Percentiles rank a stretch among this genome's conserved stretches.
Conservation (phyloP, 768 basidiomycete genomes). For the Glaciozyma antarctica region DNA sequence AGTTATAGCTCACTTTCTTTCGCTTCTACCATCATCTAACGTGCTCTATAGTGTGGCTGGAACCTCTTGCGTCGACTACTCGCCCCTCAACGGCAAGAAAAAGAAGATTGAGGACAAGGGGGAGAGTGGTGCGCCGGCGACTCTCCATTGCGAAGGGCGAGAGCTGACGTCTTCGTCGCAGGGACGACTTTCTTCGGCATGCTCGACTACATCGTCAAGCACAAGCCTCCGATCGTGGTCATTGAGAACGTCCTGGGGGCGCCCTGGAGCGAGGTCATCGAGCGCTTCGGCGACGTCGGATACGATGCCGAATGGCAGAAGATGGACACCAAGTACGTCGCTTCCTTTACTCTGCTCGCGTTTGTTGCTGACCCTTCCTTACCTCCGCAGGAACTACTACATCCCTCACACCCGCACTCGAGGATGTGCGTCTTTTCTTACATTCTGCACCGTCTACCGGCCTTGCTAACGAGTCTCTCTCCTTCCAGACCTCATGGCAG, state of each 20-base stretch:
- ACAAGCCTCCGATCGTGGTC: conserved; percentile 82
- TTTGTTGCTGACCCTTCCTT: not conserved
- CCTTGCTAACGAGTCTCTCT: not conserved
- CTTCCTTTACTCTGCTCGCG: not conserved
- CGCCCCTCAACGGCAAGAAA: conserved; percentile 86
- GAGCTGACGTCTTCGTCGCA: not conserved
- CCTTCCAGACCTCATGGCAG: conserved; percentile 57
- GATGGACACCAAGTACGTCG: conserved; percentile 52
- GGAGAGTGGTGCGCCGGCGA: conserved; percentile 53
- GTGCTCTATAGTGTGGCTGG: conserved; percentile 54
- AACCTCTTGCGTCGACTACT: conserved; percentile 94
- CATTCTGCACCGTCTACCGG: not conserved
- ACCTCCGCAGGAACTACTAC: conserved; percentile 62
- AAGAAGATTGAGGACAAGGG: conserved; percentile 81
- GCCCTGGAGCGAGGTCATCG: conserved; percentile 68
- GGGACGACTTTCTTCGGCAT: conserved; percentile 85
- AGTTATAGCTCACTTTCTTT: not conserved
- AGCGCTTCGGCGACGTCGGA: conserved; percentile 61
- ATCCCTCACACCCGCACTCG: conserved; percentile 91
- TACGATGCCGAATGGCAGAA: conserved; percentile 64
- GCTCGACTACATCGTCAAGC: conserved; percentile 80
- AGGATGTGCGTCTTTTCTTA: conserved; percentile 46
- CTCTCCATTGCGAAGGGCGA: too few species aligned
- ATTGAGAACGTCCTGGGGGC: conserved; percentile 89
- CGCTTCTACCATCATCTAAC: too few species aligned